A percentile compares a stretch with the other conserved stretches of the same genome.
These are phyloP conservation scores for Colletotrichum kahawae DNA, from an alignment of 2,329 filamentous ascomycete genomes.

Conservation along the genomic window DNA sequence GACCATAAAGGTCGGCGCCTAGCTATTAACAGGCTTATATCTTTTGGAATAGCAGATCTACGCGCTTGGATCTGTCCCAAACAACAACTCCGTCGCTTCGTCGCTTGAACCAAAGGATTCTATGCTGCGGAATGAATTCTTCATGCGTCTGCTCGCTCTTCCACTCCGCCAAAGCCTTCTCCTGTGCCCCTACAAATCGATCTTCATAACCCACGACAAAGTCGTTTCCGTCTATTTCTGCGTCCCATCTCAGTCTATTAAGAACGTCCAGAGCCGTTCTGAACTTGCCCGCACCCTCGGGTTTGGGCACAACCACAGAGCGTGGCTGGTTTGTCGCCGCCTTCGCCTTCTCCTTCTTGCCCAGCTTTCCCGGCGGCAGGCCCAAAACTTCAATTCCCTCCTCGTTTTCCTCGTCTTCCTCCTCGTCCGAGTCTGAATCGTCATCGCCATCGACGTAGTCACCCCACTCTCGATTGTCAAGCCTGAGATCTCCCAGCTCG, in stretches of 20 bases:
- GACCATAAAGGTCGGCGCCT: neutral
- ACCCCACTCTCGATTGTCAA: conserved; percentile 56
- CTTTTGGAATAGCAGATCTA: conserved; percentile 46
- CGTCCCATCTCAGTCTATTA: conserved; percentile 65
- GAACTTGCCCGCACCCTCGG: conserved; percentile 49
- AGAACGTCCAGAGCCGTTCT: conserved; percentile 64
- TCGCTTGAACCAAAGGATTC: conserved; percentile 66
- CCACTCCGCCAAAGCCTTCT: conserved; percentile 61
- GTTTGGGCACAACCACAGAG: conserved; percentile 25
- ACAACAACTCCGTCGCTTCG: conserved; percentile 55
- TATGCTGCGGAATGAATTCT: conserved; percentile 70
- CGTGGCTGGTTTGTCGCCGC: conserved; percentile 8
- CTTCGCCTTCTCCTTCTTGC: conserved; percentile 21
- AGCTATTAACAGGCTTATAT: neutral
- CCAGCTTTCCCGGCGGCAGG: neutral
- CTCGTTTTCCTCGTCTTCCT: conserved; percentile 30
- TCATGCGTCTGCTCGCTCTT: conserved; percentile 67
- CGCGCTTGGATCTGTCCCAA: conserved; percentile 61
- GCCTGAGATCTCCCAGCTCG: conserved; percentile 45
- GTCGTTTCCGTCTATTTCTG: conserved; percentile 54
- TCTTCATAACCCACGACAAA: conserved; percentile 67
- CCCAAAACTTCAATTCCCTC: conserved; percentile 1
- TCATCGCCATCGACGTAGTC: conserved; percentile 52
- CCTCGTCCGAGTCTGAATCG: conserved; percentile 39
- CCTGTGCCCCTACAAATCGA: conserved; percentile 59